Percentiles rank a stretch among this genome's conserved stretches.
These are phyloP conservation scores for Trichoderma hamatum DNA, from an alignment of 2,329 filamentous ascomycete genomes.

Conservation along the genomic window DNA sequence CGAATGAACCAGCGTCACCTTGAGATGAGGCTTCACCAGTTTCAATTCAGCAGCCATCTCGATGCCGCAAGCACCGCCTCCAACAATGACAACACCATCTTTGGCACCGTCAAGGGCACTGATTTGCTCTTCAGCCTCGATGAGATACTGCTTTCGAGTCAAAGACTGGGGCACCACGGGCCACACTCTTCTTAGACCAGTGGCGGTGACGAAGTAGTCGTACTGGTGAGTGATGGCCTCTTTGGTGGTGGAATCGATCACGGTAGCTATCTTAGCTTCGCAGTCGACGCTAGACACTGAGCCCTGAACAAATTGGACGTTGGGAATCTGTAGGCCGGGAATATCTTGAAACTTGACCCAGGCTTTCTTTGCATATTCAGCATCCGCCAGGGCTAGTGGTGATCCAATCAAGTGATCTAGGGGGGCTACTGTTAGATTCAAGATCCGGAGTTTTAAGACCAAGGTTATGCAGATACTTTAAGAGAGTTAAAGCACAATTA, in stretches of 20 bases:
- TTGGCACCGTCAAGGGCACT: conserved; percentile 53
- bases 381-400: conserved; percentile 69
- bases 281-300: conserved; percentile 64
- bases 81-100: conserved; percentile 70
- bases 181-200: conserved; percentile 70
- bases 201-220: conserved; percentile 75
- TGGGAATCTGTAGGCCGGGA: conserved; percentile 64
- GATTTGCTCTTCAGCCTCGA: conserved; percentile 64
- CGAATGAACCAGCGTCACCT: conserved; percentile 76
- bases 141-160: conserved; percentile 63
- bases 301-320: conserved; percentile 68
- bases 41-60: conserved; percentile 84
- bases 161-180: conserved; percentile 72
- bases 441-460: background rate
- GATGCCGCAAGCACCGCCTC: conserved; percentile 76
- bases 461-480: background rate
- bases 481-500: background rate
- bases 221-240: conserved; percentile 55
- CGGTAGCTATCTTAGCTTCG: conserved; percentile 59
- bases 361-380: conserved; percentile 64
- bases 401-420: conserved; percentile 76
- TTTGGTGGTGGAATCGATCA: conserved; percentile 53
- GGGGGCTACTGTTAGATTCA: background rate
- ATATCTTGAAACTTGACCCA: conserved; percentile 73
- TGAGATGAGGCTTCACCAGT: conserved; percentile 61